Percentiles rank a stretch among this genome's conserved stretches.
phyloP scores from a whole-genome alignment of 176 grass and related monocot genomes.

The Oryza meridionalis region DNA sequence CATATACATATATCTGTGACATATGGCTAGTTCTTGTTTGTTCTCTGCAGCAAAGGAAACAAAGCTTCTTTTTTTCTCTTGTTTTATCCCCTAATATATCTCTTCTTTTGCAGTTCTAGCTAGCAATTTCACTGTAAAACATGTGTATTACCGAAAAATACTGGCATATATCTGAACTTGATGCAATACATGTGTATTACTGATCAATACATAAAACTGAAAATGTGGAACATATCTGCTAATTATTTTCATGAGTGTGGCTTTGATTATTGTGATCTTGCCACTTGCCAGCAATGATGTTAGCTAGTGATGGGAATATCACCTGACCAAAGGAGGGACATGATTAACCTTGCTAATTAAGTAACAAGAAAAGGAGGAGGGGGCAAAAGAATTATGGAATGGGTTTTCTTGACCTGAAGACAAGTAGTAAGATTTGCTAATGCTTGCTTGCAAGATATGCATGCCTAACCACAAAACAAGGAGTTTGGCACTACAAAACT shows the following conservation, averaged over 20 bases:
- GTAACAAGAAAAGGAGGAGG: background rate
- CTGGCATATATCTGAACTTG: background rate
- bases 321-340: background rate
- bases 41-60: background rate
- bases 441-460: conserved; percentile 54
- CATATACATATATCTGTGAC: background rate
- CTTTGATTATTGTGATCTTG: background rate
- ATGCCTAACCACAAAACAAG: background rate
- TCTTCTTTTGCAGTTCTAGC: background rate
- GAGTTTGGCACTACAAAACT: conserved; percentile 24
- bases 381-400: background rate
- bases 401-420: background rate
- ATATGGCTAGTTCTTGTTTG: background rate
- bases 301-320: background rate
- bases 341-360: background rate
- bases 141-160: background rate
- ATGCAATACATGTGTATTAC: background rate
- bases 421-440: background rate
- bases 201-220: background rate
- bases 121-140: background rate
- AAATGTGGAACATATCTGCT: background rate
- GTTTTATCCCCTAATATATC: background rate
- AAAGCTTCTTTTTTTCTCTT: background rate
- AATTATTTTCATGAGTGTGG: background rate
- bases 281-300: background rate